Percentiles rank a stretch among this genome's conserved stretches.
Evolutionary conservation across 148 eudicot species (phyloP).

Genomic region (Limonium bicolor): DNA sequence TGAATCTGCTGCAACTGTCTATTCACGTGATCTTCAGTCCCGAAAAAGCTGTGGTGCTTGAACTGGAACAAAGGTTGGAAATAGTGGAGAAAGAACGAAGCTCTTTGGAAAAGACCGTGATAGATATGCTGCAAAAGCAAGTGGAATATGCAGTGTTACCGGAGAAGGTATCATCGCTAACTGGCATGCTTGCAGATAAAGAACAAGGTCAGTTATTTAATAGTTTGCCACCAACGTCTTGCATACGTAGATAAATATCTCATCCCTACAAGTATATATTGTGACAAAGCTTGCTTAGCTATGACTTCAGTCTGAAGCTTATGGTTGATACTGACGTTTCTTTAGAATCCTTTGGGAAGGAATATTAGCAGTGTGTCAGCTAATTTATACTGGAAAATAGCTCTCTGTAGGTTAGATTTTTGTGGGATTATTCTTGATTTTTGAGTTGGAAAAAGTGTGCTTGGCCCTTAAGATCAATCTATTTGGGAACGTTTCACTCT

Average conservation of each 20-base stretch:
- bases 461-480: too few species aligned
- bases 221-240: conserved; percentile 6
- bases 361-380: too few species aligned
- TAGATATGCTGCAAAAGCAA: conserved; percentile 40
- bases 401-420: too few species aligned
- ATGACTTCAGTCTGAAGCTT: too few species aligned
- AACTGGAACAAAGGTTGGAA: conserved; percentile 33
- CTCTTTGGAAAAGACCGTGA: conserved; percentile 35
- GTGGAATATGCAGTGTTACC: conserved; percentile 27
- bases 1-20: conserved; percentile 44
- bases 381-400: too few species aligned
- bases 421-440: too few species aligned
- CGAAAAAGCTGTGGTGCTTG: conserved; percentile 27
- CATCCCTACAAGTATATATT: conserved; percentile 16
- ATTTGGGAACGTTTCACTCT: too few species aligned
- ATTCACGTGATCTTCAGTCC: conserved; percentile 47
- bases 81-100: conserved; percentile 32
- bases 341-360: too few species aligned
- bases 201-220: conserved; percentile 52
- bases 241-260: conserved; percentile 15
- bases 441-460: too few species aligned
- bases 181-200: conserved; percentile 41
- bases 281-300: too few species aligned
- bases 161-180: conserved; percentile 46
- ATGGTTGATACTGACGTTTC: too few species aligned